Percentiles rank a stretch among this genome's conserved stretches.
These are phyloP conservation scores for Xylariaceae sp. DNA, from an alignment of 2,329 filamentous ascomycete genomes.

Conservation along the genomic window DNA sequence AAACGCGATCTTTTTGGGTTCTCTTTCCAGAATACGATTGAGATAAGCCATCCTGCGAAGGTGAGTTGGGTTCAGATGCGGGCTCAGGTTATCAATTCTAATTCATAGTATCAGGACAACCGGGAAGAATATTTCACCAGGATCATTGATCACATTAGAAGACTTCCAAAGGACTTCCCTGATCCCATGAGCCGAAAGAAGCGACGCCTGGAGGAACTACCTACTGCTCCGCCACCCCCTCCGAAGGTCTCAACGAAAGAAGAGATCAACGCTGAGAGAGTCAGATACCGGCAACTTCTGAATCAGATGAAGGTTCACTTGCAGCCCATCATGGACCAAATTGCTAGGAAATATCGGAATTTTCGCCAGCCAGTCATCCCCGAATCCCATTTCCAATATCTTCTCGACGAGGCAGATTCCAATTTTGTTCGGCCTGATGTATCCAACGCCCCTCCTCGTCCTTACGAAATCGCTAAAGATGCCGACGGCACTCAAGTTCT, in stretches of 20 bases:
- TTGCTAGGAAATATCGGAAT: constrained; percentile 83
- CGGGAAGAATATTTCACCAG: constrained; percentile 77
- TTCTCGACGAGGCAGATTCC: constrained; percentile 80
- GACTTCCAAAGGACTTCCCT: constrained; percentile 79
- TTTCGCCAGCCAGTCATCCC: constrained; percentile 80
- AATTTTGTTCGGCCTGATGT: constrained; percentile 58
- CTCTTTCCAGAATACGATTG: constrained; percentile 71
- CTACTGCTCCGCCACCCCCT: constrained; percentile 69
- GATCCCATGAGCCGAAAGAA: constrained; percentile 83
- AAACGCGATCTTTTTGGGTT: constrained; percentile 80
- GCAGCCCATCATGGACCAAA: constrained; percentile 95
- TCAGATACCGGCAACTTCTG: constrained; percentile 76
- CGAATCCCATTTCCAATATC: constrained; percentile 68
- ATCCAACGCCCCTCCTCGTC: constrained; percentile 56
- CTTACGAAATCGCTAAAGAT: constrained; percentile 77
- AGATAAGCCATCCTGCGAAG: constrained; percentile 62
- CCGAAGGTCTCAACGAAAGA: constrained; percentile 67
- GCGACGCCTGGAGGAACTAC: constrained; percentile 72
- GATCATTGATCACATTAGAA: constrained; percentile 72
- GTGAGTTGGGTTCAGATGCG: constrained; percentile 35
- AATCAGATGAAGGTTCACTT: constrained; percentile 86
- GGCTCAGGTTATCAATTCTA: constrained; percentile 21
- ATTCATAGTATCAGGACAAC: constrained; percentile 40
- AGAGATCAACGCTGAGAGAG: constrained; percentile 74
- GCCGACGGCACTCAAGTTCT: constrained; percentile 74